Percentiles rank a stretch among this genome's conserved stretches.
Conservation (phyloP, 495 filamentous ascomycete species). For the Penicillium goetzii region DNA sequence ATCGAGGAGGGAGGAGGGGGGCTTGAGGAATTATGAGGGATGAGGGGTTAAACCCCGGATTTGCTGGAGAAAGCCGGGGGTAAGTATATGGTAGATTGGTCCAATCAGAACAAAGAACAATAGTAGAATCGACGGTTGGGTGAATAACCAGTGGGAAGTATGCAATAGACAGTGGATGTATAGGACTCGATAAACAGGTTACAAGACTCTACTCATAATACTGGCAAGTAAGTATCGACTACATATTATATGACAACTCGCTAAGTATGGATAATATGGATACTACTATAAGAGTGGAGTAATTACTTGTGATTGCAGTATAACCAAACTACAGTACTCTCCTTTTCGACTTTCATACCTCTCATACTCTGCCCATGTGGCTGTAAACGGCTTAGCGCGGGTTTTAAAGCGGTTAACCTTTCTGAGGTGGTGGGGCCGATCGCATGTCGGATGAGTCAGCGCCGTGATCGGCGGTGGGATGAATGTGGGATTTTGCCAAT, state of each 20-base stretch:
- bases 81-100: background rate
- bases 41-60: background rate
- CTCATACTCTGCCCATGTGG: background rate
- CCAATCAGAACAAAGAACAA: no score
- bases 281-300: background rate
- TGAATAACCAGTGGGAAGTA: no score
- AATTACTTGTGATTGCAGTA: background rate
- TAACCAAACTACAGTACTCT: background rate
- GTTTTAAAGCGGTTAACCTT: background rate
- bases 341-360: no score
- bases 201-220: background rate
- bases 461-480: slow-evolving; percentile 16
- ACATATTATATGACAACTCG: background rate
- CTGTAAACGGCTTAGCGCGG: background rate
- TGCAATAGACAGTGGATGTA: no score
- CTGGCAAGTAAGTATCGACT: background rate
- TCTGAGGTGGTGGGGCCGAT: slow-evolving; percentile 13
- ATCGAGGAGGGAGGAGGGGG: background rate
- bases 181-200: background rate
- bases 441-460: slow-evolving; percentile 15
- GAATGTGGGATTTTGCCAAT: slow-evolving; percentile 16
- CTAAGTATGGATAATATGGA: background rate
- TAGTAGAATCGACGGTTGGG: no score
- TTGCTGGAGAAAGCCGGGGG: background rate
- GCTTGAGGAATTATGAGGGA: background rate